These are phyloP conservation scores for Candida pini DNA, from an alignment of 805 yeast genomes.

Conservation along the genomic window DNA sequence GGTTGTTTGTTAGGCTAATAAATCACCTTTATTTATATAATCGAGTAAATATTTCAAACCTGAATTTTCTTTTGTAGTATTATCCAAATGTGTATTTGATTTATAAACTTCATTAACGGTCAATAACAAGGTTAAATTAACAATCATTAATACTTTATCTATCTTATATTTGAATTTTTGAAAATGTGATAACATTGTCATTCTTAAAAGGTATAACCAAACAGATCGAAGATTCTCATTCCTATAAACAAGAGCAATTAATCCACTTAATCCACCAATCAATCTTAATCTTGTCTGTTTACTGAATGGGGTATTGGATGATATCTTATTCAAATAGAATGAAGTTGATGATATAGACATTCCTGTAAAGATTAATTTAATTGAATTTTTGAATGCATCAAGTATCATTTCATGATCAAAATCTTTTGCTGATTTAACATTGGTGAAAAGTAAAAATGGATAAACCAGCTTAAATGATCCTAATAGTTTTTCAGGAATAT, in stretches of 20 bases:
- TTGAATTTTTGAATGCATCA: slow-evolving; percentile 4
- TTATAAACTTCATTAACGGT: slow-evolving; percentile 11
- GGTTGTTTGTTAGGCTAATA: slow-evolving; percentile 2
- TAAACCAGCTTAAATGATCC: slow-evolving; percentile 10
- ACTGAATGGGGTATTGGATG: not conserved
- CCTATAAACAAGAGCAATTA: slow-evolving; percentile 8
- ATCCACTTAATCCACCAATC: slow-evolving; percentile 13
- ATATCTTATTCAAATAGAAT: not conserved
- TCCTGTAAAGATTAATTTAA: slow-evolving; percentile 8
- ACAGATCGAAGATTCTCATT: slow-evolving; percentile 10
- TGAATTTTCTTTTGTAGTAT: slow-evolving; percentile 4
- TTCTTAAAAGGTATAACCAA: slow-evolving; percentile 17
- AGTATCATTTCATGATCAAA: slow-evolving; percentile 7
- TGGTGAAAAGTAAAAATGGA: slow-evolving; percentile 9
- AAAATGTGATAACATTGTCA: slow-evolving; percentile 14
- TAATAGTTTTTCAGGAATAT: slow-evolving; percentile 8
- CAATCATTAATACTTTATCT: slow-evolving; percentile 10
- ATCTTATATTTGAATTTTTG: slow-evolving; percentile 6
- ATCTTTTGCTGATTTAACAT: slow-evolving; percentile 1
- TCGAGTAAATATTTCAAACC: slow-evolving; percentile 4
- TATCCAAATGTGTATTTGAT: not conserved
- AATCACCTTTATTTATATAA: slow-evolving; percentile 5
- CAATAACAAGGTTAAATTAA: slow-evolving; percentile 10
- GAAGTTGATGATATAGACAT: slow-evolving; percentile 7
- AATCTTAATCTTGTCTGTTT: slow-evolving; percentile 4